Conservation (phyloP, 2,329 filamentous ascomycete species). For the Penicillium capsulatum region DNA sequence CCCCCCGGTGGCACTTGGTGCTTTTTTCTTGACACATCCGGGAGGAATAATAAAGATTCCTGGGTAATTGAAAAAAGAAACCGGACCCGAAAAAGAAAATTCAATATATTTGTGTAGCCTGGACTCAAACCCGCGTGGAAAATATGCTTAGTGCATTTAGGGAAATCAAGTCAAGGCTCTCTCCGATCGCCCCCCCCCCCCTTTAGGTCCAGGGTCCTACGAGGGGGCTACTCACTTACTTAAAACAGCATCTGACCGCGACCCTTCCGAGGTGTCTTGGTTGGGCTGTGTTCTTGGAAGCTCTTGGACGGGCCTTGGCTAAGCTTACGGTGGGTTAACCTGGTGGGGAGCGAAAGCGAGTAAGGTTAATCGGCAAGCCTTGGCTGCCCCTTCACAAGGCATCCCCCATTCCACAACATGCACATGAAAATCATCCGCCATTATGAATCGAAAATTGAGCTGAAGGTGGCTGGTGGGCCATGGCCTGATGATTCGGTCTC, state of each 20-base stretch:
- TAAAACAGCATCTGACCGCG: conserved; percentile 4
- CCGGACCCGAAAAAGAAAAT: conserved; percentile 11
- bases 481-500: no score
- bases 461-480: no score
- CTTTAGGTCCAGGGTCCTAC: no score
- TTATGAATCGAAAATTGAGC: no score
- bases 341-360: conserved; percentile 13
- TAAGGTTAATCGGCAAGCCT: conserved; percentile 20
- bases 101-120: no score
- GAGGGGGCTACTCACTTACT: conserved; percentile 2
- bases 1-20: conserved; percentile 1
- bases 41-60: no score
- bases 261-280: background rate
- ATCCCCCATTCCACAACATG: conserved; percentile 18
- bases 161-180: conserved; percentile 8
- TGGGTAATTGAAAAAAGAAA: no score
- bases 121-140: no score
- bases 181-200: background rate
- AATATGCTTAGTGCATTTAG: no score
- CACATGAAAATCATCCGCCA: no score
- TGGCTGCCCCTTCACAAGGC: conserved; percentile 18
- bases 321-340: conserved; percentile 22
- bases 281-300: conserved; percentile 13
- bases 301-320: conserved; percentile 21
- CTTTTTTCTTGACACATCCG: background rate